These are phyloP conservation scores for Fraxinus angustifolia DNA, from an alignment of 305 asterid genomes.

Conservation along the genomic window DNA sequence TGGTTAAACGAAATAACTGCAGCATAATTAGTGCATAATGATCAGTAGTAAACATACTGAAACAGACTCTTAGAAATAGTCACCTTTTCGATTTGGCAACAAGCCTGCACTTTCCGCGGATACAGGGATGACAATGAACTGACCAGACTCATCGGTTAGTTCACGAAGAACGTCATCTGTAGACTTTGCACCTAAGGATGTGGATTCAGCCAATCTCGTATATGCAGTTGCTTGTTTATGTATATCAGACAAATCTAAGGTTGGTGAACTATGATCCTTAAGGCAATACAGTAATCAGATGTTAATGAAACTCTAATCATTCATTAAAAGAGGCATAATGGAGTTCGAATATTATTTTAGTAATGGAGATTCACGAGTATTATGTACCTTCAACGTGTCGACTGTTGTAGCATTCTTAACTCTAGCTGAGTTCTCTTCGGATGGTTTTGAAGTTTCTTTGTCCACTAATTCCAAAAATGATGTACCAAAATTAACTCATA, in stretches of 20 bases:
- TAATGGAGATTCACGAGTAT: background rate
- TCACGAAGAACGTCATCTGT: conserved; percentile 57
- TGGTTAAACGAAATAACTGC: conserved; percentile 1
- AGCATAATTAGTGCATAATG: background rate
- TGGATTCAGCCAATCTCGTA: conserved; percentile 56
- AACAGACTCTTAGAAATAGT: conserved; percentile 1
- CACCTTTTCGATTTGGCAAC: conserved; percentile 64
- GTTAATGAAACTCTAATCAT: conserved; percentile 1
- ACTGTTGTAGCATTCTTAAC: conserved; percentile 31
- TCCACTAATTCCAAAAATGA: conserved; percentile 30
- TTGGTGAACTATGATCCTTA: conserved; percentile 47
- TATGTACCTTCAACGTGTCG: conserved; percentile 41
- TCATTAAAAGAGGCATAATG: background rate
- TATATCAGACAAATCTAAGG: conserved; percentile 38
- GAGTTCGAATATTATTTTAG: background rate
- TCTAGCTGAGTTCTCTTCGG: conserved; percentile 31
- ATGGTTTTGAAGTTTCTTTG: conserved; percentile 34
- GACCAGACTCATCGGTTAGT: conserved; percentile 75
- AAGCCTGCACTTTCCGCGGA: conserved; percentile 82
- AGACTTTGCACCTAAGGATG: conserved; percentile 30
- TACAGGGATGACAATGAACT: conserved; percentile 67
- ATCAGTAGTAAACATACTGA: background rate
- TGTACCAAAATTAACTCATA: conserved; percentile 14
- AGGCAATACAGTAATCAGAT: background rate
- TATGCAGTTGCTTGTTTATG: conserved; percentile 67